phyloP scores from a whole-genome alignment of 192 early-diverging fungal genomes.

The Umbelopsis sp. region DNA sequence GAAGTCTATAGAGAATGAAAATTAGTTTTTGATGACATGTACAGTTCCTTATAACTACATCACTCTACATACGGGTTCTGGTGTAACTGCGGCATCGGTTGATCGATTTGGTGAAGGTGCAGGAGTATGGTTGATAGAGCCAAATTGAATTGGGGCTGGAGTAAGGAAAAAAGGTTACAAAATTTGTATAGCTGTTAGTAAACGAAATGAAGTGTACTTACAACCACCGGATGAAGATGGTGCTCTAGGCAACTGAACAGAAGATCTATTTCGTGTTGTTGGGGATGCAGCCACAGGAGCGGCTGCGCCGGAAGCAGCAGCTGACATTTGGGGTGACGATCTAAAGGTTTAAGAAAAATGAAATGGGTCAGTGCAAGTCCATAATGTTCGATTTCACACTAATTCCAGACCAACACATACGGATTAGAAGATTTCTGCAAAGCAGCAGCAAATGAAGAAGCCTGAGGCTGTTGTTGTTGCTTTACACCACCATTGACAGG shows the following conservation, averaged over 20 bases:
- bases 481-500: constrained; percentile 19
- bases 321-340: constrained; percentile 7
- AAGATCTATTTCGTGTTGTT: constrained; percentile 25
- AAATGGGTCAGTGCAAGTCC: not conserved
- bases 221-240: constrained; percentile 36
- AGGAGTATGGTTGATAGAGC: constrained; percentile 47
- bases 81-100: constrained; percentile 30
- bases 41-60: constrained; percentile 19
- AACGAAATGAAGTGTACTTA: not conserved
- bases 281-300: not conserved
- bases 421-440: constrained; percentile 21
- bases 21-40: too few relatives aligned
- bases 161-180: not conserved
- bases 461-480: constrained; percentile 8
- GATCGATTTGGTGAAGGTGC: constrained; percentile 26
- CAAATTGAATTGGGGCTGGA: constrained; percentile 42
- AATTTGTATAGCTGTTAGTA: not conserved
- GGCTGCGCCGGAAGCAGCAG: constrained; percentile 4
- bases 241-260: constrained; percentile 33
- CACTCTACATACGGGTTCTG: constrained; percentile 27
- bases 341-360: not conserved
- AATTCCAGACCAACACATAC: constrained; percentile 1
- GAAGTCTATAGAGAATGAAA: not conserved
- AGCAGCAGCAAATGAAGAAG: constrained; percentile 35
- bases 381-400: not conserved